Conservation (phyloP, 805 yeast species). For the Wickerhamomyces strasburgensis region DNA sequence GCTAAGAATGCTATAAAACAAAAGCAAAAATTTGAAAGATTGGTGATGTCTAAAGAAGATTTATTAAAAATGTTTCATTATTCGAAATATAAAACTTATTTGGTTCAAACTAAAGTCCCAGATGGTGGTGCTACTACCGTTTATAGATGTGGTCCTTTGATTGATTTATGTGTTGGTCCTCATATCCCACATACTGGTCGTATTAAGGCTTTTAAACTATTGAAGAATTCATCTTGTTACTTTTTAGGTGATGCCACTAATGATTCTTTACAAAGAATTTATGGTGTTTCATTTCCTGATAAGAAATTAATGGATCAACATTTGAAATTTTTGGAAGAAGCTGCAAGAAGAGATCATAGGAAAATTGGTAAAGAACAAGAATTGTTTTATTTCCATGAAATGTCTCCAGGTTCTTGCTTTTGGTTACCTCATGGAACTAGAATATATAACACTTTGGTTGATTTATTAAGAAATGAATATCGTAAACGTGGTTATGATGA, state of each 20-base stretch:
- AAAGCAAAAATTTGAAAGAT: slow-evolving; percentile 91
- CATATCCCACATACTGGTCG: slow-evolving; percentile 97
- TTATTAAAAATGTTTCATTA: slow-evolving; percentile 88
- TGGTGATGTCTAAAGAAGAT: slow-evolving; percentile 88
- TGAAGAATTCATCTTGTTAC: slow-evolving; percentile 94
- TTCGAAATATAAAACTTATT: slow-evolving; percentile 90
- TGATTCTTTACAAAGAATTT: slow-evolving; percentile 94
- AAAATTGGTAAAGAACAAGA: slow-evolving; percentile 96
- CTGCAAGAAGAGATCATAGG: slow-evolving; percentile 93
- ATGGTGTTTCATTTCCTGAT: slow-evolving; percentile 98
- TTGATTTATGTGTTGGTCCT: slow-evolving; percentile 96
- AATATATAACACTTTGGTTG: slow-evolving; percentile 84
- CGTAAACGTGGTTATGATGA: slow-evolving; percentile 94
- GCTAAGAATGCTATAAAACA: slow-evolving; percentile 90
- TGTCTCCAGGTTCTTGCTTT: slow-evolving; percentile 97
- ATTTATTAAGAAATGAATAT: slow-evolving; percentile 77
- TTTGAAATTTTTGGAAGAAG: slow-evolving; percentile 90
- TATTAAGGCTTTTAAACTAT: slow-evolving; percentile 87
- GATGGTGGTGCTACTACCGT: slow-evolving; percentile 96
- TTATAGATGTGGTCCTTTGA: slow-evolving; percentile 95
- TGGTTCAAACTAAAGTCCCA: slow-evolving; percentile 84
- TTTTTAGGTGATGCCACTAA: slow-evolving; percentile 89
- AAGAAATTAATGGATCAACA: slow-evolving; percentile 94
- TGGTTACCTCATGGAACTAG: slow-evolving; percentile 99
- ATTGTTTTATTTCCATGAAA: slow-evolving; percentile 88